Evolutionary conservation across 768 basidiomycete genomes (phyloP), one percentile per base, ranked within the genome.

Genomic region (Russula emetica): DNA sequence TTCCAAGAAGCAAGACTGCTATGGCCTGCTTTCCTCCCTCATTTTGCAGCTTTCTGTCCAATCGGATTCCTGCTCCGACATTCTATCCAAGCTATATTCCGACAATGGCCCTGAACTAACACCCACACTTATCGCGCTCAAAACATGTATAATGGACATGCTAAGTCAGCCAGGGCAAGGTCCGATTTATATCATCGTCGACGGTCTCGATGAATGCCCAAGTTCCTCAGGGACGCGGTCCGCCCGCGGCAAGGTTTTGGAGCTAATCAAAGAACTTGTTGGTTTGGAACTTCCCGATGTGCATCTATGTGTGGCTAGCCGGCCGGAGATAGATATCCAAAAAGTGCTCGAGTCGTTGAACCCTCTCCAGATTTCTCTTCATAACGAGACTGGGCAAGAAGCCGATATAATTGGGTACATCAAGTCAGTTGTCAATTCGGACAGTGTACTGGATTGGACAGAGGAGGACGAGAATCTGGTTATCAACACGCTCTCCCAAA

Each of bases 161-260:
- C 36, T 64, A 4, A 20, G 5, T 1, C n/a, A 47, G 14, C 26
- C 34, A 18, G 56, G 20, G 1, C 42, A 47, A n/a, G 49, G 28
- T 2, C 57, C 1, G 2, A 47, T 34, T 32, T 47, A 58, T 47
- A 22, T 58, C 32, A 22, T 58, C 0, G 7, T 58, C 8, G 56
- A 64, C 18, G 58, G 34, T 28, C 51, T 60, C 9, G 58, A 64
- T 7, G 58, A 64, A 38, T 64, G 58, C 7, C 42, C 63, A 0
- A 30, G 38, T 1, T 10, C 18, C 3, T 30, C 58, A 0, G 56
- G 50, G 4, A 50, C 3, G 1, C 40, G 42, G 3, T 34, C 63
- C 3, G 22, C 63, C 3, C 59, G 63, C 5, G 63, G 45, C 36
- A 8, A 60, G 9, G 57, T 54, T 10, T 30, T 64, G 2, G 32